Evolutionary conservation across 2,329 filamentous ascomycete species (phyloP).

Genomic region (Penicillium carneum): DNA sequence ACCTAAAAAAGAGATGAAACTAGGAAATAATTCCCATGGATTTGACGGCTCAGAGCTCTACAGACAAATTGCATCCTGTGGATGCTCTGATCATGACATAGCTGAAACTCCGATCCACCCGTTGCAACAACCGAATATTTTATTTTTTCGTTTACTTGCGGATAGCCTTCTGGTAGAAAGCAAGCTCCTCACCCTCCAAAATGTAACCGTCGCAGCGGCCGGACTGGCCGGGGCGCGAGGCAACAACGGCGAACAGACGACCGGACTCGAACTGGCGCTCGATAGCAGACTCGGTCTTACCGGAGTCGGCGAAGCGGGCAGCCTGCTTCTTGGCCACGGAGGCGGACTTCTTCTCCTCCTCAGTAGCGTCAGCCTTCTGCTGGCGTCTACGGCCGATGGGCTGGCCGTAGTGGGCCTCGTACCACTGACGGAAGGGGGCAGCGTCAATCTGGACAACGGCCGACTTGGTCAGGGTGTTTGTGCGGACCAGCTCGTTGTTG

Average conservation of each 20-base stretch:
- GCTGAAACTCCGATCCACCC: conserved; percentile 51
- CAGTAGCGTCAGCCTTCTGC: conserved; percentile 66
- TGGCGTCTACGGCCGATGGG: conserved; percentile 87
- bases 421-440: conserved; percentile 99
- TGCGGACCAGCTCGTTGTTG: conserved; percentile 99
- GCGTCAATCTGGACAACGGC: conserved; percentile 99
- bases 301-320: conserved; percentile 77
- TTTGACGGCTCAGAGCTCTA: conserved; percentile 50
- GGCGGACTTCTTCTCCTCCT: conserved; percentile 89
- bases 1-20: conserved; percentile 32
- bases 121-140: conserved; percentile 39
- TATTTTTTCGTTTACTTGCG: conserved; percentile 78
- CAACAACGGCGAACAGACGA: conserved; percentile 91
- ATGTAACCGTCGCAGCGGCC: conserved; percentile 97
- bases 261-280: conserved; percentile 99
- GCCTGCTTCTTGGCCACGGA: conserved; percentile 95
- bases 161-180: conserved; percentile 99
- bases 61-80: conserved; percentile 46
- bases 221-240: conserved; percentile 94
- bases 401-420: conserved; percentile 99
- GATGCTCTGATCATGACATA: conserved; percentile 48
- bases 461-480: conserved; percentile 99
- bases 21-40: conserved; percentile 48
- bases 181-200: conserved; percentile 98
- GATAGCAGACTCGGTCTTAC: conserved; percentile 90